phyloP scores from a whole-genome alignment of 495 filamentous ascomycete species.

The Hyaloscypha hepaticicola region DNA sequence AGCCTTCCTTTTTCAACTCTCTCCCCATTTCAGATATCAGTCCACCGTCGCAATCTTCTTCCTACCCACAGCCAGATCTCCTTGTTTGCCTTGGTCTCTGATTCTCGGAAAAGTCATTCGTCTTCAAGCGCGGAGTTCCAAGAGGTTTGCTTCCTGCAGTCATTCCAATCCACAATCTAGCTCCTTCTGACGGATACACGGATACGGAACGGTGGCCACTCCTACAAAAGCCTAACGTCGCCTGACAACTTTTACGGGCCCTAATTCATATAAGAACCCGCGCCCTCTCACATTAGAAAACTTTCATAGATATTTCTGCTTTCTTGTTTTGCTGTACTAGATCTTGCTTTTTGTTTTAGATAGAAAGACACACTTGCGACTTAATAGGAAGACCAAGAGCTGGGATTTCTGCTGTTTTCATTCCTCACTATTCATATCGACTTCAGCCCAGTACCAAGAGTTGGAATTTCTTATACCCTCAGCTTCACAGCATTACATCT shows the following conservation, averaged over 20 bases:
- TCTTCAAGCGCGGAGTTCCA: neutral
- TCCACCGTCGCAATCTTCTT: neutral
- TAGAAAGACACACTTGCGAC: conserved; percentile 6
- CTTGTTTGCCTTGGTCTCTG: neutral
- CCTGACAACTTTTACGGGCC: conserved; percentile 8
- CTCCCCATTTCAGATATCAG: neutral
- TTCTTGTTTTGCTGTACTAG: conserved; percentile 3
- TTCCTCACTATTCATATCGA: conserved; percentile 8
- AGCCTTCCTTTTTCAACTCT: neutral
- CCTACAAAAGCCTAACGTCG: conserved; percentile 6
- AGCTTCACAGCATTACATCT: neutral
- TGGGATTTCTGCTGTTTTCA: conserved; percentile 19
- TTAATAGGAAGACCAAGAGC: conserved; percentile 24
- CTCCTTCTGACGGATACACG: conserved; percentile 11
- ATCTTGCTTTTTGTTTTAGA: conserved; percentile 6
- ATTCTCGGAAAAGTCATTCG: conserved; percentile 3
- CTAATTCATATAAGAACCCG: neutral
- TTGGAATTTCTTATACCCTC: neutral
- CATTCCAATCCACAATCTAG: conserved; percentile 6
- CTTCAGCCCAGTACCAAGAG: conserved; percentile 1
- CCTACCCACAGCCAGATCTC: neutral
- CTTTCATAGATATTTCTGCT: conserved; percentile 9
- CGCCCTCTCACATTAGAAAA: neutral
- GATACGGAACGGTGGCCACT: neutral
- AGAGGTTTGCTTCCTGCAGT: conserved; percentile 12